phyloP scores from a whole-genome alignment of 805 yeast genomes.

The Candida boidinii region DNA sequence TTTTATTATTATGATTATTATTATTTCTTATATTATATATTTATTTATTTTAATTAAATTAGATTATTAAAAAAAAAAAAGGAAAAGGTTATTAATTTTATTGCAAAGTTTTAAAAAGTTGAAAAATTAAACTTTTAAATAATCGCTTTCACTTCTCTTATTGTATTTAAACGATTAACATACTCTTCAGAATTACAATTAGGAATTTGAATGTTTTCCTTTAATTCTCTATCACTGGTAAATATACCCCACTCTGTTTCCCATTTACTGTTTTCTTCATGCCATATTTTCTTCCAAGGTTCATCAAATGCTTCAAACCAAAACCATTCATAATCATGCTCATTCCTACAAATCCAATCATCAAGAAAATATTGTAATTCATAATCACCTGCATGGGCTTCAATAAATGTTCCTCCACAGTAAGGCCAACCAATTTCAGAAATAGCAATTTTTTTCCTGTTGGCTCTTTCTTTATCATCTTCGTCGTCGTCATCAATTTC shows the following conservation, averaged over 20 bases:
- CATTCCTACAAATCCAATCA: slow-evolving; percentile 41
- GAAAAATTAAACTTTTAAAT: too few species aligned
- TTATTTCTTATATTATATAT: too few species aligned
- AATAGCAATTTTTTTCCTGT: slow-evolving; percentile 20
- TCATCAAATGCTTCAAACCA: slow-evolving; percentile 68
- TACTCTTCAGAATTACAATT: slow-evolving; percentile 13
- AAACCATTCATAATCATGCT: slow-evolving; percentile 37
- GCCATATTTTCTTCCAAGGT: slow-evolving; percentile 55
- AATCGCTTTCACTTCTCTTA: too few species aligned
- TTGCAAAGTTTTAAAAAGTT: too few species aligned
- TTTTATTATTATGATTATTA: too few species aligned
- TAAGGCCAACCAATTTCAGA: slow-evolving; percentile 73
- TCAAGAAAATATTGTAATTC: slow-evolving; percentile 40
- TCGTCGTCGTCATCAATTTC: too few species aligned
- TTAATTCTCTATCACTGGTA: slow-evolving; percentile 36
- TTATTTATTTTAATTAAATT: too few species aligned
- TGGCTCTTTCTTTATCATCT: too few species aligned
- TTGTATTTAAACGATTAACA: neutral
- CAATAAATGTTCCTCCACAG: slow-evolving; percentile 41
- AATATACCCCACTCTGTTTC: slow-evolving; percentile 71
- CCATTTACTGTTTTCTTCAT: slow-evolving; percentile 43
- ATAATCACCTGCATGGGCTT: slow-evolving; percentile 36
- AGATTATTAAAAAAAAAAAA: too few species aligned
- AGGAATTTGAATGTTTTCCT: slow-evolving; percentile 35
- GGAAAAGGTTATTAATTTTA: too few species aligned